A percentile compares a stretch with the other conserved stretches of the same genome.
These are phyloP conservation scores for Boletus coccyginus DNA, from an alignment of 768 basidiomycete species.

Conservation along the genomic window DNA sequence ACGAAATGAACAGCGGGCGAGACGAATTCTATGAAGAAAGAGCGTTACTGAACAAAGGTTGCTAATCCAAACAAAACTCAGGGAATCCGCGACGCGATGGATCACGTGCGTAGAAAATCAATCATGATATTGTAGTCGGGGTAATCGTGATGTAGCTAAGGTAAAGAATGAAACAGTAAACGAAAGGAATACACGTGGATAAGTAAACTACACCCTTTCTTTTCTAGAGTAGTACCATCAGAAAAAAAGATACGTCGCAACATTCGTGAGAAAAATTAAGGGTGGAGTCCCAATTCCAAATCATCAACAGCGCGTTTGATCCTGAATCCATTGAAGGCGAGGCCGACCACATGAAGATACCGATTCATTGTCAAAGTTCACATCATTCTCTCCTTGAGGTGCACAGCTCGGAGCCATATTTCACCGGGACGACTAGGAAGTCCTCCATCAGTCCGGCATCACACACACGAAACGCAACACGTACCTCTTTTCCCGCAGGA, in stretches of 20 bases:
- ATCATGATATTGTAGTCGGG: slow-evolving; percentile 6
- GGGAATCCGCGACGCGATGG: slow-evolving; percentile 12
- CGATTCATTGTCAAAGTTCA: slow-evolving; percentile 22
- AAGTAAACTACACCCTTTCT: slow-evolving; percentile 18
- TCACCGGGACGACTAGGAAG: slow-evolving; percentile 24
- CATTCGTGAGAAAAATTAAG: slow-evolving; percentile 5
- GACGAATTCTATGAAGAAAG: not conserved
- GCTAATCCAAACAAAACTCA: not conserved
- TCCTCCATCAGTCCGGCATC: not conserved
- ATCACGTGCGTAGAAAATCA: slow-evolving; percentile 30
- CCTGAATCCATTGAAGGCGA: not conserved
- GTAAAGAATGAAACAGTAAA: slow-evolving; percentile 7
- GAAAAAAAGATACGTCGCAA: slow-evolving; percentile 4
- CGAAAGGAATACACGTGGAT: slow-evolving; percentile 18
- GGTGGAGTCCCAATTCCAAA: slow-evolving; percentile 1
- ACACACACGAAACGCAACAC: slow-evolving; percentile 14
- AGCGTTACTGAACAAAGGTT: not conserved
- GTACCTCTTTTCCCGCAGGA: slow-evolving; percentile 78
- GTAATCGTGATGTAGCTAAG: slow-evolving; percentile 6
- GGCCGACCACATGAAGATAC: not conserved
- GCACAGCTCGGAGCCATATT: slow-evolving; percentile 46
- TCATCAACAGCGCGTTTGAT: not conserved
- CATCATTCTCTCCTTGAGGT: slow-evolving; percentile 60
- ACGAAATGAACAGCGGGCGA: not conserved
- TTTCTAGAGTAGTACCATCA: slow-evolving; percentile 13